These are phyloP conservation scores for Penicillium fuscoglaucum DNA, from an alignment of 2,329 filamentous ascomycete species.

Conservation along the genomic window DNA sequence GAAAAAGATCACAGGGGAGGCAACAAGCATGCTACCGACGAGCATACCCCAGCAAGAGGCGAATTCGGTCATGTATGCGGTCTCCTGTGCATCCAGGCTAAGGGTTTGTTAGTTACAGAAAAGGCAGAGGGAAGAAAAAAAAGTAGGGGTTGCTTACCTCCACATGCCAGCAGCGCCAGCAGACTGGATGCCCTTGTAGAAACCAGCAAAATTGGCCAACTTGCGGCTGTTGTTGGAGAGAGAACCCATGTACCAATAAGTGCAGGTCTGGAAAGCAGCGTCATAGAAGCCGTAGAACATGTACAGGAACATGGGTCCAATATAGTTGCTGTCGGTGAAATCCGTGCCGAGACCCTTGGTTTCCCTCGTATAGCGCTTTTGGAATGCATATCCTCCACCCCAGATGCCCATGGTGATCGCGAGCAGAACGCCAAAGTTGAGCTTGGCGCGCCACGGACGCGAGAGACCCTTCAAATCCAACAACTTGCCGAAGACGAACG, in stretches of 20 bases:
- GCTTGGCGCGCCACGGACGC: constrained; percentile 67
- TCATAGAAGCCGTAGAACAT: constrained; percentile 91
- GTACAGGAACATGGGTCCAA: constrained; percentile 82
- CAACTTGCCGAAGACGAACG: constrained; percentile 68
- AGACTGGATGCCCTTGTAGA: constrained; percentile 90
- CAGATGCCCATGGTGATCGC: constrained; percentile 73
- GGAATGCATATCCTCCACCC: constrained; percentile 80
- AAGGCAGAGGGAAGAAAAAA: not conserved
- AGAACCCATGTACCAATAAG: constrained; percentile 96
- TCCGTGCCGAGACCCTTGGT: constrained; percentile 50
- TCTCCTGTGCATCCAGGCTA: constrained; percentile 65
- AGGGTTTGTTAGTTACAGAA: constrained; percentile 30
- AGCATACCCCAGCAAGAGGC: constrained; percentile 75
- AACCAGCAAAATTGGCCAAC: constrained; percentile 86
- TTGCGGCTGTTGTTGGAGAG: constrained; percentile 90
- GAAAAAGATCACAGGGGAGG: constrained; percentile 73
- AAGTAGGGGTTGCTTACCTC: constrained; percentile 34
- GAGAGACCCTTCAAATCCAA: constrained; percentile 63
- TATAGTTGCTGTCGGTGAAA: constrained; percentile 67
- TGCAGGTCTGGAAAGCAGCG: constrained; percentile 82
- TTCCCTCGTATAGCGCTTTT: constrained; percentile 60
- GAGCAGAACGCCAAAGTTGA: constrained; percentile 62
- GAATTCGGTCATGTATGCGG: constrained; percentile 71
- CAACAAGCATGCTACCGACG: constrained; percentile 70
- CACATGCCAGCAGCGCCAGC: constrained; percentile 68